phyloP scores from a whole-genome alignment of 805 yeast species.

The Hanseniaspora pseudoguilliermondii region DNA sequence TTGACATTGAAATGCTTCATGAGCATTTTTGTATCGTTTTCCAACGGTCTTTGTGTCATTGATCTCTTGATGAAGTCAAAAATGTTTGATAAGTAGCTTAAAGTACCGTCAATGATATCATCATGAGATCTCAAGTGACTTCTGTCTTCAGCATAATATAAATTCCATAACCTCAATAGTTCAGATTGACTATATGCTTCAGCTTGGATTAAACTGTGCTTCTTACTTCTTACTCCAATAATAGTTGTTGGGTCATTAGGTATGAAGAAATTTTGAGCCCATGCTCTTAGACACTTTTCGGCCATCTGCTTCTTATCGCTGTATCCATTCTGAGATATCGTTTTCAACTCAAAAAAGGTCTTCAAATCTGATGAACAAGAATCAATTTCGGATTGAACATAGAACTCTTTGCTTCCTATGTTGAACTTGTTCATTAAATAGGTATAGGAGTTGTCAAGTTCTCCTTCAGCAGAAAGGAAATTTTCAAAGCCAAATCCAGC shows the following conservation, averaged over 20 bases:
- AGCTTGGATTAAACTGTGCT: background rate
- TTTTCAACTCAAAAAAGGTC: background rate
- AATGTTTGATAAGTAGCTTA: background rate
- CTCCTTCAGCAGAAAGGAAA: background rate
- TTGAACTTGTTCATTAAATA: conserved; percentile 1
- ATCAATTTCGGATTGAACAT: conserved; percentile 9
- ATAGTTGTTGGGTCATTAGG: background rate
- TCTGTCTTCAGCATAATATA: background rate
- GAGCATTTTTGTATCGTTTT: background rate
- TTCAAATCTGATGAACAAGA: background rate
- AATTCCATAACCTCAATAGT: background rate
- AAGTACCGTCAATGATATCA: background rate
- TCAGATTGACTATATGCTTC: background rate
- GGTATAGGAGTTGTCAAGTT: background rate
- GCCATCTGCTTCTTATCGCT: background rate
- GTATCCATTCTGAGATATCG: background rate
- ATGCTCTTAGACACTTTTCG: background rate
- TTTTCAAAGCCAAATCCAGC: conserved; percentile 8
- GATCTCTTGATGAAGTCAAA: background rate
- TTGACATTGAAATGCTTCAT: background rate
- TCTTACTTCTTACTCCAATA: background rate
- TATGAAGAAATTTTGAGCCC: conserved; percentile 10
- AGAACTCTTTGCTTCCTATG: background rate
- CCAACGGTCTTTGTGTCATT: background rate
- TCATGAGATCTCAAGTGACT: background rate